Evolutionary conservation across 2,329 filamentous ascomycete genomes (phyloP).

Genomic region (Fusarium papillatum): DNA sequence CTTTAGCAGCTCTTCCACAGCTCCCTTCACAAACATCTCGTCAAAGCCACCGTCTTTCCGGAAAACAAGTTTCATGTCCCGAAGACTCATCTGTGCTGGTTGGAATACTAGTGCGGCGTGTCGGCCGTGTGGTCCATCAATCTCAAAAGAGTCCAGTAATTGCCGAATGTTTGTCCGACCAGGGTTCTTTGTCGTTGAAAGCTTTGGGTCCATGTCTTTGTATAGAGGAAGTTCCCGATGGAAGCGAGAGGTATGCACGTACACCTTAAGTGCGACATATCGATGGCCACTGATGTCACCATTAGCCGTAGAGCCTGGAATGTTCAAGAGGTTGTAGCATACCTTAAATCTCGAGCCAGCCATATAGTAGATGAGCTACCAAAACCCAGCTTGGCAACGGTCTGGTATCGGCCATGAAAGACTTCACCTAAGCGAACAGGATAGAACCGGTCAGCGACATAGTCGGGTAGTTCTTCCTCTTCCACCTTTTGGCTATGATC

Average conservation of each 20-base stretch:
- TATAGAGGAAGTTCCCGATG: slow-evolving; percentile 40
- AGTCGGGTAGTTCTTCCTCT: slow-evolving; percentile 54
- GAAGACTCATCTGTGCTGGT: slow-evolving; percentile 46
- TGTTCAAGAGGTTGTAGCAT: no score
- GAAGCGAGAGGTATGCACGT: slow-evolving; percentile 37
- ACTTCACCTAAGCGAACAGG: slow-evolving; percentile 54
- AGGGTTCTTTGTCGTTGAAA: neutral
- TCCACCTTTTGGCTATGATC: slow-evolving; percentile 33
- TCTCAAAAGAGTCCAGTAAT: slow-evolving; percentile 36
- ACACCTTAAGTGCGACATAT: slow-evolving; percentile 51
- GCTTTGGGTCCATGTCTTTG: neutral
- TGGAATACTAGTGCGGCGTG: slow-evolving; percentile 41
- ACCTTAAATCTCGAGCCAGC: slow-evolving; percentile 48
- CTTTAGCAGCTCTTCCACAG: slow-evolving; percentile 46
- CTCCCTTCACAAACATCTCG: slow-evolving; percentile 47
- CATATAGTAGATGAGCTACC: slow-evolving; percentile 58
- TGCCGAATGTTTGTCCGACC: slow-evolving; percentile 31
- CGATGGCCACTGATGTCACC: slow-evolving; percentile 25
- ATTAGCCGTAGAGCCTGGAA: neutral
- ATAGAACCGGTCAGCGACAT: slow-evolving; percentile 52
- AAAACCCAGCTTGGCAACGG: slow-evolving; percentile 56
- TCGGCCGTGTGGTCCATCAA: slow-evolving; percentile 32
- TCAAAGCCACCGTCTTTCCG: slow-evolving; percentile 38
- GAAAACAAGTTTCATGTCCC: slow-evolving; percentile 49
- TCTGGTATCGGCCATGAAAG: slow-evolving; percentile 52